Evolutionary conservation across 805 yeast species (phyloP), one percentile per base, ranked within the genome.

Genomic region (Tetrapisispora phaffii): DNA sequence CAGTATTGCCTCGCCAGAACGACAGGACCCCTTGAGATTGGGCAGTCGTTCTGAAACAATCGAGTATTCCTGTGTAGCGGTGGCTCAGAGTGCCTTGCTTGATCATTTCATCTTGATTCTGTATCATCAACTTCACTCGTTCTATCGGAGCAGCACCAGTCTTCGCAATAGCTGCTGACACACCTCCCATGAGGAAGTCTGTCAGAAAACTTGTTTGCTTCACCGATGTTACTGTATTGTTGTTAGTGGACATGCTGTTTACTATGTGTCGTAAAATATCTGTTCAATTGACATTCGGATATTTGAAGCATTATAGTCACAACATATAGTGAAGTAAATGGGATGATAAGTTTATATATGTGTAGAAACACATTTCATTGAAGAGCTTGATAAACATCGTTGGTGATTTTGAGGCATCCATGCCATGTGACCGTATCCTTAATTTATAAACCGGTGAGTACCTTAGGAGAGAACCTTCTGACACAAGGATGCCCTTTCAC

Each of bases 1-100:
- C 96, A 57, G 95, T 87, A 88, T 87, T 87, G 77, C 96, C 96
- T 80, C 95, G 81, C 96, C 96, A 87, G 86, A 87, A 85, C 53
- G 96, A 74, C 57, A 72, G 75, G 53, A 83, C 62, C 77, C 96
- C 96, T 75, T 87, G 95, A 56, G 82, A 85, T 57, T 83, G 82
- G 55, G 86, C 81, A 57, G 96, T 87, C 76, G 95, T 83, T 63
- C 67, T 80, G 88, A 87, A 87, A 74, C 95, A 85, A 68, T 87
- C 96, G 52, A 59, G 72, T 54, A 87, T 86, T 80, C 96, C 95
- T 55, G 71, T 77, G 80, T 87, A 87, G 66, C 74, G 78, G 61
- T 66, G 75, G 52, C 84, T 73, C 63, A 87, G 77, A 76, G 95
- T 86, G 65, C 96, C 95, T 74, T 85, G 95, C 76, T 87, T 87